A percentile compares a stretch with the other conserved stretches of the same genome.
Conservation (phyloP, 2,329 filamentous ascomycete species). For the Pestalotiopsis sp. region DNA sequence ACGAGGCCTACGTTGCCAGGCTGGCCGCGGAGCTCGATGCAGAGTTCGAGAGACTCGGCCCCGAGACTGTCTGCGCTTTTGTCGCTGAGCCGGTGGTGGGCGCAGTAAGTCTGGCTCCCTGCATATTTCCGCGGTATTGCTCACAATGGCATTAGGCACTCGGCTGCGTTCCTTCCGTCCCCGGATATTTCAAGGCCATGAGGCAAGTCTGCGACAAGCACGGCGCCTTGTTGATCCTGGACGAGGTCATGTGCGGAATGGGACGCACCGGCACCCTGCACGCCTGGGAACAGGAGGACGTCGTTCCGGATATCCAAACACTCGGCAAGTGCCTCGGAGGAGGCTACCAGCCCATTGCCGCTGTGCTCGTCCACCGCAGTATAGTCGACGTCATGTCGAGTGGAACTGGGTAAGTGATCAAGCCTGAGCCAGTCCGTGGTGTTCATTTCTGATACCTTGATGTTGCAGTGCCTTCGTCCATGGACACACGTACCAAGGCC, state of each 20-base stretch:
- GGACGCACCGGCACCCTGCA: constrained; percentile 16
- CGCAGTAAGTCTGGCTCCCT: constrained; percentile 52
- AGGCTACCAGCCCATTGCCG: constrained; percentile 66
- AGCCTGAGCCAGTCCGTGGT: background rate
- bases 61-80: constrained; percentile 71
- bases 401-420: constrained; percentile 35
- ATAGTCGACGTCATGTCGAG: constrained; percentile 48
- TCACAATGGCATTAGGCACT: constrained; percentile 38
- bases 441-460: background rate
- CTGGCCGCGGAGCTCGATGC: constrained; percentile 67
- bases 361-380: constrained; percentile 55
- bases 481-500: constrained; percentile 57
- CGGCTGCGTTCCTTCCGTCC: constrained; percentile 68
- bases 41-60: constrained; percentile 66
- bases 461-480: constrained; percentile 50
- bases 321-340: constrained; percentile 69
- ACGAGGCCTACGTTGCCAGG: constrained; percentile 61
- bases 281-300: constrained; percentile 62
- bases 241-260: constrained; percentile 75
- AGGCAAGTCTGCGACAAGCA: constrained; percentile 70
- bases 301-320: constrained; percentile 67
- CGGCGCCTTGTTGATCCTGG: constrained; percentile 75
- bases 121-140: too few relatives aligned
- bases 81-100: constrained; percentile 76
- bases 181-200: constrained; percentile 72